phyloP scores from a whole-genome alignment of 495 filamentous ascomycete genomes.

The Pseudoneurospora amorphoporcata region DNA sequence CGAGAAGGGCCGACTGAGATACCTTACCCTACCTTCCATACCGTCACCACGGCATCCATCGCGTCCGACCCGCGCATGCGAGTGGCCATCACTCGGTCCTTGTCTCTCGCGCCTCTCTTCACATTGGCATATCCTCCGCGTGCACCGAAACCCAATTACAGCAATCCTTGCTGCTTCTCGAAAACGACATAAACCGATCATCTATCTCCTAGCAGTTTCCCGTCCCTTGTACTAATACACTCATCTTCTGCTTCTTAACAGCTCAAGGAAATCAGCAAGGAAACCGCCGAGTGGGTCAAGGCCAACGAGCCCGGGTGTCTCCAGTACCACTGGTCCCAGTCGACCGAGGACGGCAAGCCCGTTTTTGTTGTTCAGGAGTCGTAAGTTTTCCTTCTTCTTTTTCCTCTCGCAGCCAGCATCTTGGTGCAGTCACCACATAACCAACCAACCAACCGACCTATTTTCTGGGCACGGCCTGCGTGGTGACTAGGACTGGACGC shows the following conservation, averaged over 20 bases:
- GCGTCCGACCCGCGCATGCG: not conserved
- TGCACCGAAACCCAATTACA: no score
- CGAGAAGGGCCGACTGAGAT: not conserved
- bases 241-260: not conserved
- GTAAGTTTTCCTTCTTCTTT: slow-evolving; percentile 3
- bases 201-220: not conserved
- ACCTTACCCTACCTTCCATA: not conserved
- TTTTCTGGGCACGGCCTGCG: no score
- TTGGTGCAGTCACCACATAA: no score
- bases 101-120: not conserved
- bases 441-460: no score
- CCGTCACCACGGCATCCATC: not conserved
- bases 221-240: not conserved
- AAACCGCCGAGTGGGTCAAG: slow-evolving; percentile 7
- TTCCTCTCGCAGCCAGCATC: no score
- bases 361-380: slow-evolving; percentile 14
- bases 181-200: not conserved
- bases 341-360: slow-evolving; percentile 5
- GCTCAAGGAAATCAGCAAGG: slow-evolving; percentile 14
- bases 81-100: not conserved
- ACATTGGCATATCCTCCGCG: no score
- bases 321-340: slow-evolving; percentile 18
- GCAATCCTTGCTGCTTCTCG: no score
- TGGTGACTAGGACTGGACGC: not conserved
- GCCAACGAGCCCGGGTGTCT: slow-evolving; percentile 15